Conservation (phyloP, 2,329 filamentous ascomycete species). For the Cladosporium sp. region DNA sequence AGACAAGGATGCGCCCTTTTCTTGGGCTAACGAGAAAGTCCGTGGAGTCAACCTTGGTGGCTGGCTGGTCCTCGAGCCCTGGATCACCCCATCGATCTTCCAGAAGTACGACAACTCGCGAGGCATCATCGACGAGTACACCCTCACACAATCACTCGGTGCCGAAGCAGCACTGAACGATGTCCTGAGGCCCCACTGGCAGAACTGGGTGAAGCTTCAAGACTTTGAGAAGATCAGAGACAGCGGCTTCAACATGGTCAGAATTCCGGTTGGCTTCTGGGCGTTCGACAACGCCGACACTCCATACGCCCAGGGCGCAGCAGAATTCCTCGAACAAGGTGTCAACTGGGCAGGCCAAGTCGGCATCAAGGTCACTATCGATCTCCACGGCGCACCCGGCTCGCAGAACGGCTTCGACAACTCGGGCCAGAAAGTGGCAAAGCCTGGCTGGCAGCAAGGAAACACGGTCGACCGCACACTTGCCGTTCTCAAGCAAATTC, state of each 20-base stretch:
- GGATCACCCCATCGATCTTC: slow-evolving; percentile 65
- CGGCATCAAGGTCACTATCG: slow-evolving; percentile 62
- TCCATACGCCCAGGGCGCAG: slow-evolving; percentile 52
- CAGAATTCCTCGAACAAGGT: slow-evolving; percentile 55
- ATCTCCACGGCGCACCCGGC: slow-evolving; percentile 65
- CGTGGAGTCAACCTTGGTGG: slow-evolving; percentile 66
- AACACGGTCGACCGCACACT: slow-evolving; percentile 54
- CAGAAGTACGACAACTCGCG: slow-evolving; percentile 37
- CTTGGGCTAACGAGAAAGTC: slow-evolving; percentile 47
- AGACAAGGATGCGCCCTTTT: not conserved
- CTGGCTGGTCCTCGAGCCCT: slow-evolving; percentile 65
- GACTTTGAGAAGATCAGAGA: slow-evolving; percentile 60
- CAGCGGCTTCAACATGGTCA: slow-evolving; percentile 60
- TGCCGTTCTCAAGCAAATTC: slow-evolving; percentile 58
- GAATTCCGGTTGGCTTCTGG: slow-evolving; percentile 62
- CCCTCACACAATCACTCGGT: slow-evolving; percentile 47
- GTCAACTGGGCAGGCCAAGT: slow-evolving; percentile 57
- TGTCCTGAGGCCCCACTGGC: slow-evolving; percentile 53
- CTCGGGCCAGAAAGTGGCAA: slow-evolving; percentile 50
- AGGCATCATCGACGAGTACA: slow-evolving; percentile 53
- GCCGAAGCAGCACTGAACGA: slow-evolving; percentile 43
- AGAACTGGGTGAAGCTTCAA: slow-evolving; percentile 49
- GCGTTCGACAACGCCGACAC: slow-evolving; percentile 54
- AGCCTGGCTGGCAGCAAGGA: slow-evolving; percentile 48
- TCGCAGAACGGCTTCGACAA: slow-evolving; percentile 71